Conservation (phyloP, 2,329 filamentous ascomycete genomes). For the Calonectria ilicicola region DNA sequence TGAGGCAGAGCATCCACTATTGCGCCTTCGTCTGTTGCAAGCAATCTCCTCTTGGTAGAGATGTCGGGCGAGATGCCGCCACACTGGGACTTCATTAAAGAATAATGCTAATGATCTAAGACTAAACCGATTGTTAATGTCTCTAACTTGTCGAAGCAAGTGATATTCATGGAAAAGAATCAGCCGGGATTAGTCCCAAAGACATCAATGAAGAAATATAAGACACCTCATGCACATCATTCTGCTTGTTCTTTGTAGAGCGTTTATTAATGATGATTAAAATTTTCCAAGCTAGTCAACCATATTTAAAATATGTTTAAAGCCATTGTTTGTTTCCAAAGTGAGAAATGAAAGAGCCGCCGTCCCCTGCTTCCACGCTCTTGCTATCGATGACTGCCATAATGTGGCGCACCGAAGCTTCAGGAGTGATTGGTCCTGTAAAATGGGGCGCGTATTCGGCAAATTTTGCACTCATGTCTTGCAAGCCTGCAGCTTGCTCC, state of each 20-base stretch:
- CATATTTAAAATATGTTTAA: constrained; percentile 37
- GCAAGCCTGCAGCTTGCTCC: constrained; percentile 41
- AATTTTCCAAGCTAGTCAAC: not conserved
- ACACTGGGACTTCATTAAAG: not conserved
- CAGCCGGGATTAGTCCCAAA: too few relatives aligned
- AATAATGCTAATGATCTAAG: too few relatives aligned
- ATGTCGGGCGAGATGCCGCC: not conserved
- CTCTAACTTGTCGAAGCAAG: too few relatives aligned
- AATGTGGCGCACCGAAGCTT: constrained; percentile 49
- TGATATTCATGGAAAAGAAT: too few relatives aligned
- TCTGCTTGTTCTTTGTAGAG: not conserved
- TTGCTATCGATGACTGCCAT: constrained; percentile 49
- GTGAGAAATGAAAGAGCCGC: constrained; percentile 66
- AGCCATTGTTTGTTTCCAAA: constrained; percentile 66
- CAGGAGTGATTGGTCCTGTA: constrained; percentile 46
- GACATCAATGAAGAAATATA: too few relatives aligned
- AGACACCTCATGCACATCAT: not conserved
- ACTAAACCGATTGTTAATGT: too few relatives aligned
- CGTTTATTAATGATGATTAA: not conserved
- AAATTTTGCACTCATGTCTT: constrained; percentile 45
- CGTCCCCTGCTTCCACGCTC: constrained; percentile 59
- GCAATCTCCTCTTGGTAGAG: not conserved
- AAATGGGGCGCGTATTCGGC: constrained; percentile 54
- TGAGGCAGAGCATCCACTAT: not conserved
- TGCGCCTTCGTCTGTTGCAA: too few relatives aligned